phyloP scores from a whole-genome alignment of 371 early-diverging fungal genomes.

The Mortierella sp. region DNA sequence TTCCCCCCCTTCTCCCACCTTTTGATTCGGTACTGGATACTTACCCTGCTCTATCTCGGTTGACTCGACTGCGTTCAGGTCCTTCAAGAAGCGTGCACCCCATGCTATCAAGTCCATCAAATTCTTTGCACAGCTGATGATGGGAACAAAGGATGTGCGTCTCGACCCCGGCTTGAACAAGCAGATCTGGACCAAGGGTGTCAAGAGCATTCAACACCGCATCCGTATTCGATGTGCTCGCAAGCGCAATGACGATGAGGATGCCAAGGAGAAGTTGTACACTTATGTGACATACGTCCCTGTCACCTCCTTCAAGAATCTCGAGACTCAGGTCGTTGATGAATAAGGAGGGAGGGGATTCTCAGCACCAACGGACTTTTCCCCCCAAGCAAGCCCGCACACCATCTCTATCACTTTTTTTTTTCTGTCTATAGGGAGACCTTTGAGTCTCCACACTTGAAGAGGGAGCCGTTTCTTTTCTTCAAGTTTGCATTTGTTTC shows the following conservation, averaged over 20 bases:
- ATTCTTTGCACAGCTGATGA: slow-evolving; percentile 85
- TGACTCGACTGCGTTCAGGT: too few species aligned
- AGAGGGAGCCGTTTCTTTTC: slow-evolving; percentile 8
- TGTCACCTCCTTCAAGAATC: slow-evolving; percentile 87
- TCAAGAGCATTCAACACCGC: slow-evolving; percentile 91
- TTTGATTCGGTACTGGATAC: too few species aligned
- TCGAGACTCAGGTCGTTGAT: slow-evolving; percentile 68
- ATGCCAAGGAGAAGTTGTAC: slow-evolving; percentile 94
- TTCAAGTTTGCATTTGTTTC: slow-evolving; percentile 8
- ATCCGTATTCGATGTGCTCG: slow-evolving; percentile 93
- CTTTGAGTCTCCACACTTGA: neutral
- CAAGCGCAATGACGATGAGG: slow-evolving; percentile 94
- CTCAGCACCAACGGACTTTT: too few species aligned
- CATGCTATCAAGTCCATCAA: slow-evolving; percentile 92
- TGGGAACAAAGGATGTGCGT: slow-evolving; percentile 91
- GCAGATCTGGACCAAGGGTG: slow-evolving; percentile 89
- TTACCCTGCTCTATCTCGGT: too few species aligned
- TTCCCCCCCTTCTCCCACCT: too few species aligned
- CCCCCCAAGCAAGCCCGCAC: too few species aligned
- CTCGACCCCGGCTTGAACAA: slow-evolving; percentile 84
- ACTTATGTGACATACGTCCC: slow-evolving; percentile 89
- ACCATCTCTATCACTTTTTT: too few species aligned
- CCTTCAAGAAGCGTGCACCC: slow-evolving; percentile 97
- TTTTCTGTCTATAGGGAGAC: too few species aligned
- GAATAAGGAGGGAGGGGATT: slow-evolving; percentile 61